These are phyloP conservation scores for Monosporascus sp. DNA, from an alignment of 2,329 filamentous ascomycete genomes.

Conservation along the genomic window DNA sequence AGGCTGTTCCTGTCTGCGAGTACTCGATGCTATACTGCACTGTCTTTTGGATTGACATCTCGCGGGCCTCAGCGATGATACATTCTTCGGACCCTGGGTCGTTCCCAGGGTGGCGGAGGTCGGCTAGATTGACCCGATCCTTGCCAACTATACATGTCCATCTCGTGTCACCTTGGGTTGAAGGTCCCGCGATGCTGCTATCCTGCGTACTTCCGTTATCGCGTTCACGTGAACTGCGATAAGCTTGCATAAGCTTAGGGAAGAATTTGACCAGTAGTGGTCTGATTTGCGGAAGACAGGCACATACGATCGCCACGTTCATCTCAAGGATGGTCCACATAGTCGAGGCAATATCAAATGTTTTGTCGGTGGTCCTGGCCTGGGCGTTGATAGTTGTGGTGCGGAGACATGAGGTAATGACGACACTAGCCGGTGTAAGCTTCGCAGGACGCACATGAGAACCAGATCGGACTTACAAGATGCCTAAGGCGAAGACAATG, in stretches of 20 bases:
- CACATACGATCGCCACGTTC: constrained; percentile 31
- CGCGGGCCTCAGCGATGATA: constrained; percentile 12
- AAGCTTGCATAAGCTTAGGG: constrained; percentile 20
- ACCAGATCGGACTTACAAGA: constrained; percentile 28
- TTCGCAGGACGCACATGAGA: not conserved
- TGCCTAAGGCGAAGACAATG: constrained; percentile 34
- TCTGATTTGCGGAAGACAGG: constrained; percentile 29
- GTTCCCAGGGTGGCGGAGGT: constrained; percentile 7
- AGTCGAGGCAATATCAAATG: constrained; percentile 26
- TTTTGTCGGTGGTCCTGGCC: constrained; percentile 20
- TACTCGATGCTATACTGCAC: constrained; percentile 25
- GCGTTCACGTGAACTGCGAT: constrained; percentile 1
- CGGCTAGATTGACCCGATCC: constrained; percentile 12
- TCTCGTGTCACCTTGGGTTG: constrained; percentile 5
- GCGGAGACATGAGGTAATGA: constrained; percentile 29
- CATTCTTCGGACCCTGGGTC: constrained; percentile 12
- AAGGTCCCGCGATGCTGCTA: not conserved
- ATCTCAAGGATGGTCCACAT: constrained; percentile 34
- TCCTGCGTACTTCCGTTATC: no score
- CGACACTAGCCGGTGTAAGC: constrained; percentile 14
- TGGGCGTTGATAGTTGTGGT: constrained; percentile 32
- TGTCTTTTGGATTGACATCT: constrained; percentile 21
- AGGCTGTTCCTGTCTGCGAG: constrained; percentile 4
- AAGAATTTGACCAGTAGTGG: constrained; percentile 23
- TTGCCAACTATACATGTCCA: constrained; percentile 13